A percentile compares a stretch with the other conserved stretches of the same genome.
Conservation (phyloP, 345 rosid genomes). For the Salix arbutifolia region DNA sequence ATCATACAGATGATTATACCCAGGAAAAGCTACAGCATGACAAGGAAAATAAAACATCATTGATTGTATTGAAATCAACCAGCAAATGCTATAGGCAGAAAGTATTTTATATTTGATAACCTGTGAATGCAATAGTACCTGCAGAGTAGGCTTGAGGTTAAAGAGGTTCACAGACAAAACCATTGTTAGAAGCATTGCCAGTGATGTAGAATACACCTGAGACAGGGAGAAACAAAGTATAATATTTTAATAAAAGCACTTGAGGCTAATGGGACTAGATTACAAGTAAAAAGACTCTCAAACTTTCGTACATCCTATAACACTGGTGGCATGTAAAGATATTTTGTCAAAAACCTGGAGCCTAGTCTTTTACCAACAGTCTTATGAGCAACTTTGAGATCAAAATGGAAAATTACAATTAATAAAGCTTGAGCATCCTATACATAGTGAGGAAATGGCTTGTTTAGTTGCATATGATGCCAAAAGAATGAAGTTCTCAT, state of each 20-base stretch:
- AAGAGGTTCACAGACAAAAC: conserved; percentile 67
- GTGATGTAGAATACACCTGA: conserved; percentile 81
- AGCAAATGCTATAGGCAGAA: neutral
- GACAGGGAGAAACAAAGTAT: neutral
- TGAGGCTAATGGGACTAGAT: neutral
- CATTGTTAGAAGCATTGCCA: conserved; percentile 88
- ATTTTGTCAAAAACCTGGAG: neutral
- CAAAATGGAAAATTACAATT: neutral
- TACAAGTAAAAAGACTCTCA: neutral
- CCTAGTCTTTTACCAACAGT: neutral
- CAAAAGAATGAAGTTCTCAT: neutral
- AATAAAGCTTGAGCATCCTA: neutral
- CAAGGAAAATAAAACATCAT: neutral
- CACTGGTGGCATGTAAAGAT: neutral
- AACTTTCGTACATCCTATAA: neutral
- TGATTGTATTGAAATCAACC: neutral
- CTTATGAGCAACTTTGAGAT: neutral
- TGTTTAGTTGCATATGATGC: neutral
- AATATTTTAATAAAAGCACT: neutral
- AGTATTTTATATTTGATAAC: neutral
- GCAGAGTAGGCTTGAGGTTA: conserved; percentile 65
- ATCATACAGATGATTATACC: conserved; percentile 90
- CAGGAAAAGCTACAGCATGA: conserved; percentile 76
- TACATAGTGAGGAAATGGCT: neutral
- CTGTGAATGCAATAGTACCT: conserved; percentile 31